Conservation (phyloP, 2,329 filamentous ascomycete genomes). For the Trichoderma polysporum region DNA sequence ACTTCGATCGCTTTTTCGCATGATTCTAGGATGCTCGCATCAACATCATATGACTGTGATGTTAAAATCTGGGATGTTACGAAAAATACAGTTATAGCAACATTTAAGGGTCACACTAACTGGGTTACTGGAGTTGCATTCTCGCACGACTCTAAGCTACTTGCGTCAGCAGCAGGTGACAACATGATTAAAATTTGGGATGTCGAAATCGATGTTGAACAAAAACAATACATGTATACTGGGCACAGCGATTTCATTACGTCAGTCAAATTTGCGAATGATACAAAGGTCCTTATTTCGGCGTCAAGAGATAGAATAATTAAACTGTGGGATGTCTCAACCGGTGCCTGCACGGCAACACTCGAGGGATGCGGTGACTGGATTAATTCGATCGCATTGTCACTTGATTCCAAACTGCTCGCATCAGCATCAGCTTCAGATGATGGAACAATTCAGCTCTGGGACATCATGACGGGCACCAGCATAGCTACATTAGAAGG, state of each 20-base stretch:
- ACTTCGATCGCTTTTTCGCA: not conserved
- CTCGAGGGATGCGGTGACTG: not conserved
- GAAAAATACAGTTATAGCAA: not conserved
- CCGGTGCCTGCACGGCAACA: not conserved
- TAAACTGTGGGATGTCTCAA: not conserved
- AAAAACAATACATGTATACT: not conserved
- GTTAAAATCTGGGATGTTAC: not conserved
- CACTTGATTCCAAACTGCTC: not conserved
- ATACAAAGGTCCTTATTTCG: not conserved
- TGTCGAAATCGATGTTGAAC: not conserved
- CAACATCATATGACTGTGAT: not conserved
- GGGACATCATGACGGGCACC: not conserved
- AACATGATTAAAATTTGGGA: not conserved
- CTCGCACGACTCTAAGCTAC: constrained; percentile 4
- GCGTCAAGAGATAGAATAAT: not conserved
- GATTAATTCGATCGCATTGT: not conserved
- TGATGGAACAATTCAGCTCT: not conserved
- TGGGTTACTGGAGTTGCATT: not conserved
- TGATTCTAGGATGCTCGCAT: not conserved
- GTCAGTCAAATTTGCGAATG: not conserved
- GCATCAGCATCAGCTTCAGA: not conserved
- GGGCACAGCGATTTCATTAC: not conserved
- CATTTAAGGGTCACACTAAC: constrained; percentile 12
- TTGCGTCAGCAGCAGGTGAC: not conserved
- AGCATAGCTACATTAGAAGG: not conserved